Percentiles rank a stretch among this genome's conserved stretches.
Conservation (phyloP, 768 basidiomycete genomes). For the Infundibulicybe gibba region DNA sequence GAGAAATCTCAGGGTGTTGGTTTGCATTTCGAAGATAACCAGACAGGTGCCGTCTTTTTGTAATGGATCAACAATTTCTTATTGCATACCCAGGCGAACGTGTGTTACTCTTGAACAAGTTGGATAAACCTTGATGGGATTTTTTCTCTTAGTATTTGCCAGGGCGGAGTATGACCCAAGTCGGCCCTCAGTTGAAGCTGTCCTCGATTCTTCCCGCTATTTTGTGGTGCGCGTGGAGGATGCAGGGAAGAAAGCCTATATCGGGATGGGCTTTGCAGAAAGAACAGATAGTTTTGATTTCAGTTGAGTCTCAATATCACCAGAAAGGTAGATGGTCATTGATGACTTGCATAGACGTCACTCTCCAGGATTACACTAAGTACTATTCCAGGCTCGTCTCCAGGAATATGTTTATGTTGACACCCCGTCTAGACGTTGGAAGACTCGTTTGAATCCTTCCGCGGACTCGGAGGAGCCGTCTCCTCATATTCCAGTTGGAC, state of each 20-base stretch:
- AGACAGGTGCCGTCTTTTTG: slow-evolving; percentile 54
- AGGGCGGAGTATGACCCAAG: slow-evolving; percentile 76
- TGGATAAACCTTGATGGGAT: slow-evolving; percentile 47
- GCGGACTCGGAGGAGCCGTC: slow-evolving; percentile 43
- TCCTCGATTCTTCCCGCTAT: slow-evolving; percentile 91
- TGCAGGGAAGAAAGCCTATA: slow-evolving; percentile 81
- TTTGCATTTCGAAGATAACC: slow-evolving; percentile 76
- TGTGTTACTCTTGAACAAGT: not conserved
- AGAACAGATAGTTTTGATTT: slow-evolving; percentile 90
- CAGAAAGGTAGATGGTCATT: not conserved
- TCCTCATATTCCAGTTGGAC: slow-evolving; percentile 70
- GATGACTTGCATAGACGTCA: slow-evolving; percentile 53
- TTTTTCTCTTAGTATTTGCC: slow-evolving; percentile 82
- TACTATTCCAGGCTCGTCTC: slow-evolving; percentile 21
- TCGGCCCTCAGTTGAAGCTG: slow-evolving; percentile 89
- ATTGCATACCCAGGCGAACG: slow-evolving; percentile 4
- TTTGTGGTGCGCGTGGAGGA: slow-evolving; percentile 93
- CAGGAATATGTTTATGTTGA: slow-evolving; percentile 8
- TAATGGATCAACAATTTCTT: not conserved
- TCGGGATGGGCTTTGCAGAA: slow-evolving; percentile 91
- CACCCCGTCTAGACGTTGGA: slow-evolving; percentile 44
- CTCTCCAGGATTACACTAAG: slow-evolving; percentile 86
- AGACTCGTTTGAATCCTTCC: slow-evolving; percentile 57
- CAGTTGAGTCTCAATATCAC: slow-evolving; percentile 49
- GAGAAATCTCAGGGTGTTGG: slow-evolving; percentile 69